Base-by-base conservation (phyloP, 495 filamentous ascomycete species). In the Penicillium parvum region DNA sequence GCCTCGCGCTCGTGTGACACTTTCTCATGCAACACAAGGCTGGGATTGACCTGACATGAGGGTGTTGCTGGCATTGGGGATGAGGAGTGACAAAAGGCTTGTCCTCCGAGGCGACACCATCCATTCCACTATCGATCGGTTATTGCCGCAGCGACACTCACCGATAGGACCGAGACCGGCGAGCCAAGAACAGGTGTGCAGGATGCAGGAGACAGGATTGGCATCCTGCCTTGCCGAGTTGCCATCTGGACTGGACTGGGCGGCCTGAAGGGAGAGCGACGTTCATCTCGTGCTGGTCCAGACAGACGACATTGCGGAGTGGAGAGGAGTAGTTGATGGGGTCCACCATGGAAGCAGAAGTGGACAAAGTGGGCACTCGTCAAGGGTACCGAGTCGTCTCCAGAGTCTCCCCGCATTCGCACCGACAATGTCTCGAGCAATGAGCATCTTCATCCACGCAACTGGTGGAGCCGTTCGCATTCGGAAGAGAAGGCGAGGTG, bases 341-440 rank as follows among this genome's bases (percentile, higher is more conserved):
- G 27, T 44, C 35, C 40, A 44, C 47, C 19, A 3, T 25, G 19
- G 16, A 19, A 27, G n/a, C n/a, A n/a, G n/a, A n/a, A n/a, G n/a
- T n/a, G n/a, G n/a, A n/a, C n/a, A n/a, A n/a, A n/a, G n/a, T n/a
- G n/a, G n/a, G n/a, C n/a, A n/a, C n/a, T 55, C 46, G 43, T 28
- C 21, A 51, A 44, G 11, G n/a, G 10, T 51, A 15, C 39, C 32
- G 40, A 49, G 40, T 55, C 38, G 46, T 40, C 37, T 14, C 12
- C 29, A 23, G 40, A 21, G 14, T 49, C 12, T 27, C 23, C 25
- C 46, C 50, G 28, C 46, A 50, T 26, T 50, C 18, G 14, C 15
- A 32, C 30, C n/a, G n/a, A n/a, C n/a, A n/a, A n/a, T n/a, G n/a
- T n/a, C n/a, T n/a, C n/a, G n/a, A n/a, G n/a, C n/a, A n/a, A n/a